Conservation (phyloP, 352 stramenopile species). For the Pythium biforme region DNA sequence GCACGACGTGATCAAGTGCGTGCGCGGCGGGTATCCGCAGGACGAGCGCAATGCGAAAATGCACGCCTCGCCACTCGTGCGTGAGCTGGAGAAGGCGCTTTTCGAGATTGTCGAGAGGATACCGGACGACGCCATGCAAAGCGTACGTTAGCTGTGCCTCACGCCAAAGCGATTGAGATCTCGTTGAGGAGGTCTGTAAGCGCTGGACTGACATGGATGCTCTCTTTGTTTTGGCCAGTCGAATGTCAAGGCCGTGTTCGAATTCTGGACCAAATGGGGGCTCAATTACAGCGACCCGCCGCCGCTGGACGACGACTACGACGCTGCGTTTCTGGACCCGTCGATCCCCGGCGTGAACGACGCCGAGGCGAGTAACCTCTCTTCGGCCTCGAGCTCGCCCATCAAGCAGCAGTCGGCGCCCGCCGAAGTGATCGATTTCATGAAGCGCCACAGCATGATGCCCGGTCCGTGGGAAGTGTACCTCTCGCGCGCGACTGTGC, state of each 20-base stretch:
- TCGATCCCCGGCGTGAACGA: constrained; percentile 58
- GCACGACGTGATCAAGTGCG: constrained; percentile 78
- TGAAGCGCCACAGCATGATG: constrained; percentile 76
- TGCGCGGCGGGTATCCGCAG: constrained; percentile 65
- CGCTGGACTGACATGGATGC: too few species aligned
- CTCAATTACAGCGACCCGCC: constrained; percentile 56
- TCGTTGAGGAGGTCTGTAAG: not conserved
- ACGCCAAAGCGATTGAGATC: not conserved
- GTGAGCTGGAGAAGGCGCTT: constrained; percentile 66
- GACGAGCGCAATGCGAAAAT: constrained; percentile 79
- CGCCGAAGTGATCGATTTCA: constrained; percentile 68
- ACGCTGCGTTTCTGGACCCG: constrained; percentile 34
- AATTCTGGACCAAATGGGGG: constrained; percentile 84
- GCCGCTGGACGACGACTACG: constrained; percentile 30
- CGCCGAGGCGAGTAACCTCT: constrained; percentile 52
- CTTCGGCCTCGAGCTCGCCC: constrained; percentile 65
- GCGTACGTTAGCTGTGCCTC: constrained; percentile 52
- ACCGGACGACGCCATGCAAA: constrained; percentile 54
- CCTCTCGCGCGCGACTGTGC: constrained; percentile 51
- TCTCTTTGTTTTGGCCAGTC: constrained; percentile 29
- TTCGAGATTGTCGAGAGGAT: constrained; percentile 62
- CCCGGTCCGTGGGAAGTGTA: constrained; percentile 82
- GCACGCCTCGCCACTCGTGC: constrained; percentile 60
- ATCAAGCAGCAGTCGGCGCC: constrained; percentile 66
- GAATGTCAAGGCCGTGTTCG: constrained; percentile 72